A percentile compares a stretch with the other conserved stretches of the same genome.
Evolutionary conservation across 345 rosid genomes (phyloP).

Genomic region (Populus alba): DNA sequence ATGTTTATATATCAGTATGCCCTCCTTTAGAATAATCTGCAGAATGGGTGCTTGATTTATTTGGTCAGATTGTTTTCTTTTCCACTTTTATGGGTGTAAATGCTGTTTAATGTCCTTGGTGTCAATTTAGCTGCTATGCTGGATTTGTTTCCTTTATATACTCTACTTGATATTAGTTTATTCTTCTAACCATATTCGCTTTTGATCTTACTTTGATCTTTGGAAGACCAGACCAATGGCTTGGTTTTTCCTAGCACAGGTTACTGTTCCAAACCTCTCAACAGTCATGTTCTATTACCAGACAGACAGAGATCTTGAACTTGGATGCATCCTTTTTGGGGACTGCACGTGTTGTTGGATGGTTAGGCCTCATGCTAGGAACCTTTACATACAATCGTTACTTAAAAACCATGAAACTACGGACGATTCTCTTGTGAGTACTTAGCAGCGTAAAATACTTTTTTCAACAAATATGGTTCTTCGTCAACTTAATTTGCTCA

Average conservation of each 20-base stretch:
- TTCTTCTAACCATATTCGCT: slow-evolving; percentile 25
- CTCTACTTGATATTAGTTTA: neutral
- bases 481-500: slow-evolving; percentile 5
- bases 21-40: neutral
- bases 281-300: slow-evolving; percentile 95
- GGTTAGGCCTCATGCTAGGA: slow-evolving; percentile 93
- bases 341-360: slow-evolving; percentile 81
- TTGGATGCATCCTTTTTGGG: slow-evolving; percentile 89
- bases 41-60: neutral
- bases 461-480: neutral
- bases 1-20: neutral
- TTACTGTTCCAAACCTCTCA: slow-evolving; percentile 88
- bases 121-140: neutral
- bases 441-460: neutral
- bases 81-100: neutral
- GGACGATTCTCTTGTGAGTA: slow-evolving; percentile 73
- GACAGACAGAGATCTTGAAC: slow-evolving; percentile 81
- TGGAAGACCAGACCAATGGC: slow-evolving; percentile 76
- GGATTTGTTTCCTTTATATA: neutral
- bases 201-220: too few relatives aligned
- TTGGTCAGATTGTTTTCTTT: neutral
- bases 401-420: slow-evolving; percentile 71
- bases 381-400: slow-evolving; percentile 68
- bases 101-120: neutral
- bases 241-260: slow-evolving; percentile 90